These are phyloP conservation scores for Solanum neorickii DNA, from an alignment of 257 asterid genomes.

Conservation along the genomic window DNA sequence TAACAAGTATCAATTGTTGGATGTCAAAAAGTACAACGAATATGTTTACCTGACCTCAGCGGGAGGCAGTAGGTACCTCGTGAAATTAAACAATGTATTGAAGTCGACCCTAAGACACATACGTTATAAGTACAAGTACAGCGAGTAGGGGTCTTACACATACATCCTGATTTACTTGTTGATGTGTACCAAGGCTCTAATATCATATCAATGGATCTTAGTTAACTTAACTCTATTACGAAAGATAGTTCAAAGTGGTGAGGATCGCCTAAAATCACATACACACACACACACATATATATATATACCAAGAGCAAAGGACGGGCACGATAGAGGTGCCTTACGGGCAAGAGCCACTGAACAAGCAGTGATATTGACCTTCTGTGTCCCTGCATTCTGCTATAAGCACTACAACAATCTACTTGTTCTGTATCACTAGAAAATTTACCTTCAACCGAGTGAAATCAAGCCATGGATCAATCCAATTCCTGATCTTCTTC, in stretches of 20 bases:
- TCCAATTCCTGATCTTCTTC: background rate
- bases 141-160: background rate
- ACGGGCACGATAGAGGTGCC: constrained; percentile 18
- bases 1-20: no score
- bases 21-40: no score
- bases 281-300: no score
- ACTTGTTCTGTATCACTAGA: background rate
- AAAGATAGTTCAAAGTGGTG: background rate
- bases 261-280: background rate
- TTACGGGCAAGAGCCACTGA: constrained; percentile 41
- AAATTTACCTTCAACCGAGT: background rate
- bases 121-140: background rate
- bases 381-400: background rate
- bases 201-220: background rate
- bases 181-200: background rate
- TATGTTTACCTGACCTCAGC: background rate
- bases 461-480: background rate
- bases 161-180: background rate
- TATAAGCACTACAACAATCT: background rate
- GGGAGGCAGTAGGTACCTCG: background rate
- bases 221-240: background rate
- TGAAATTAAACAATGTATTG: background rate
- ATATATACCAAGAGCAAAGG: constrained; percentile 23
- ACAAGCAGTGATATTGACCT: constrained; percentile 55
- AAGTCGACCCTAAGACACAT: background rate